Conservation (phyloP, 495 filamentous ascomycete species). For the Talaromyces trachyspermus region DNA sequence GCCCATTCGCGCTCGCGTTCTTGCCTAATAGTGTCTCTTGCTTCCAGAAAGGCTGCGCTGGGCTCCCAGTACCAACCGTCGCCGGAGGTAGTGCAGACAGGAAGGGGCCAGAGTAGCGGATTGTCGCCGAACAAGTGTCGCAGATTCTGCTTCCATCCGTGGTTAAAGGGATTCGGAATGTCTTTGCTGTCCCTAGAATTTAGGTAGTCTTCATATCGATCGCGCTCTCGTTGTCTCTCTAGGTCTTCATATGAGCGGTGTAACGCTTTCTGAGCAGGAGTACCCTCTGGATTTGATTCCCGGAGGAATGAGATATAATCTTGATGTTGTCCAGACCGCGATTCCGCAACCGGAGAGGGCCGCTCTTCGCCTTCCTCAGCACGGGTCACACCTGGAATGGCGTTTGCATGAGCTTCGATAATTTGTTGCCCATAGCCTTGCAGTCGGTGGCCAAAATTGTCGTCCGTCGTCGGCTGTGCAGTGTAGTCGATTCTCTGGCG, state of each 20-base stretch:
- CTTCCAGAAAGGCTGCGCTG: conserved; percentile 61
- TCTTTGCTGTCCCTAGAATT: conserved; percentile 80
- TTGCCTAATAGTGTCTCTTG: conserved; percentile 49
- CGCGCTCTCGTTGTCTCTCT: conserved; percentile 62
- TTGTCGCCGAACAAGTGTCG: conserved; percentile 70
- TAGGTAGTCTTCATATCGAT: conserved; percentile 80
- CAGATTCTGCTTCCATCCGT: conserved; percentile 76
- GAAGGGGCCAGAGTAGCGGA: conserved; percentile 67
- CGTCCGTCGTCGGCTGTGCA: conserved; percentile 41
- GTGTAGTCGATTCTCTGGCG: conserved; percentile 45
- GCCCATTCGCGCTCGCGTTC: conserved; percentile 51
- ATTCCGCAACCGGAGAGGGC: conserved; percentile 21
- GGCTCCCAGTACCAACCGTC: conserved; percentile 97
- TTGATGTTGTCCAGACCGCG: conserved; percentile 15
- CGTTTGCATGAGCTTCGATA: conserved; percentile 74
- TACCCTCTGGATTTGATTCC: conserved; percentile 10
- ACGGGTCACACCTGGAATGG: conserved; percentile 69
- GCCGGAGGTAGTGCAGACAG: conserved; percentile 72
- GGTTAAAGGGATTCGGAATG: conserved; percentile 87
- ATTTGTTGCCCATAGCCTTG: conserved; percentile 69
- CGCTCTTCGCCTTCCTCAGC: conserved; percentile 71
- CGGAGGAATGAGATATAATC: conserved; percentile 7
- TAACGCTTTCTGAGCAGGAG: conserved; percentile 42
- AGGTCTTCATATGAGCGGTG: conserved; percentile 59
- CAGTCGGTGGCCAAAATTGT: conserved; percentile 46